A percentile compares a stretch with the other conserved stretches of the same genome.
These are phyloP conservation scores for Eimeria brunetti DNA, from an alignment of 169 alveolate species.

Conservation along the genomic window DNA sequence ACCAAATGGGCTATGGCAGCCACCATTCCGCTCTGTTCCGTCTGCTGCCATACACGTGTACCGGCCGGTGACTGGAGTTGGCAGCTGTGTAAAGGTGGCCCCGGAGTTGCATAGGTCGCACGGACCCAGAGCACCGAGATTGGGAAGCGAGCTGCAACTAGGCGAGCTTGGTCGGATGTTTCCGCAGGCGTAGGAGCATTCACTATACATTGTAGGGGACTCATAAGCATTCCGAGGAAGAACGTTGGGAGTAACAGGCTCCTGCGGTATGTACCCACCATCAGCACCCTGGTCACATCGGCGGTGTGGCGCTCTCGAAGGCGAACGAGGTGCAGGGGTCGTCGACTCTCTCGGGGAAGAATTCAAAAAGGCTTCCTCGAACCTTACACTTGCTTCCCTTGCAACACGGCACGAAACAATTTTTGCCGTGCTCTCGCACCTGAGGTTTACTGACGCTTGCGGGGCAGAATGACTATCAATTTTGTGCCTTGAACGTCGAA, in stretches of 20 bases:
- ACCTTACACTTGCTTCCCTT: slow-evolving; percentile 27
- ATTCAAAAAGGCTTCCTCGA: not conserved
- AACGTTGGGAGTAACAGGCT: not conserved
- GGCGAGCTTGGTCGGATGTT: slow-evolving; percentile 15
- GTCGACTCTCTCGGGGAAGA: slow-evolving; percentile 51
- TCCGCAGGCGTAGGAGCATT: slow-evolving; percentile 4
- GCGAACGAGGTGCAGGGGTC: not conserved
- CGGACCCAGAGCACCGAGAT: slow-evolving; percentile 67
- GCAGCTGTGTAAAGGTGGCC: not conserved
- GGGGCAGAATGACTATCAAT: slow-evolving; percentile 50
- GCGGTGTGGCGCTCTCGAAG: slow-evolving; percentile 3
- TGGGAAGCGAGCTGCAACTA: slow-evolving; percentile 46
- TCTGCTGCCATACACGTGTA: slow-evolving; percentile 8
- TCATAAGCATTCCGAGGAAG: slow-evolving; percentile 14
- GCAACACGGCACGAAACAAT: slow-evolving; percentile 30
- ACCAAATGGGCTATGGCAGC: slow-evolving; percentile 30
- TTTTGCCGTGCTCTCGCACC: slow-evolving; percentile 61
- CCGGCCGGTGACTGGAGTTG: not conserved
- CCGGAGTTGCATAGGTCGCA: slow-evolving; percentile 60
- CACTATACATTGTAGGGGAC: not conserved
- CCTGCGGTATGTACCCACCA: slow-evolving; percentile 2
- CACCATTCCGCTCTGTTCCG: not conserved
- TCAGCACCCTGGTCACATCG: not conserved
- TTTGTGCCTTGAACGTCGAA: slow-evolving; percentile 7
- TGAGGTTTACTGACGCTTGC: slow-evolving; percentile 19